Evolutionary conservation across 768 basidiomycete species (phyloP).

Genomic region (Fistulinella prunicolor): DNA sequence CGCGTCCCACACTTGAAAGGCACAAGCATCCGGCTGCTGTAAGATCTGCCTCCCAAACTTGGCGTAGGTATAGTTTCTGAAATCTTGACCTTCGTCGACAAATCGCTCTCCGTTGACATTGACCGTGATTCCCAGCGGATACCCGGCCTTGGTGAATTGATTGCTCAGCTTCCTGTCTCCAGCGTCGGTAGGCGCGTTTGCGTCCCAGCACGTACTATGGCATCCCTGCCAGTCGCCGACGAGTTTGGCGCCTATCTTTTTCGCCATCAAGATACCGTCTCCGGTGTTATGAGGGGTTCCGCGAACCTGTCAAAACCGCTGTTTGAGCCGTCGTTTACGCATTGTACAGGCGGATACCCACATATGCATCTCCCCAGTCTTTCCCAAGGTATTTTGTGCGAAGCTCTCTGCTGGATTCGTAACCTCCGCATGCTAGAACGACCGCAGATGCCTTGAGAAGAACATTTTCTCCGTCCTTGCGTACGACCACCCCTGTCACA

Average conservation of each 20-base stretch:
- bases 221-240: constrained; percentile 69
- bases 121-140: constrained; percentile 69
- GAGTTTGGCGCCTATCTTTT: constrained; percentile 49
- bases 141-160: constrained; percentile 72
- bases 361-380: constrained; percentile 57
- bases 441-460: constrained; percentile 44
- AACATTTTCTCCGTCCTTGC: constrained; percentile 35
- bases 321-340: neutral
- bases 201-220: constrained; percentile 72
- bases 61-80: constrained; percentile 71
- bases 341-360: constrained; percentile 20
- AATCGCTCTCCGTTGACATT: constrained; percentile 57
- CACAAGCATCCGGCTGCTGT: constrained; percentile 53
- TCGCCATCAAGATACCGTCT: constrained; percentile 57
- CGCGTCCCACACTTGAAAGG: constrained; percentile 66
- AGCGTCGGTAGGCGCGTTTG: constrained; percentile 47
- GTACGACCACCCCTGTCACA: constrained; percentile 47
- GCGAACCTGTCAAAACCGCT: constrained; percentile 44
- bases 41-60: constrained; percentile 63
- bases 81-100: constrained; percentile 71
- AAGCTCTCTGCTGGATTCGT: constrained; percentile 53
- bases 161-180: constrained; percentile 62
- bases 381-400: constrained; percentile 55
- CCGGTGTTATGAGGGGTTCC: constrained; percentile 73
- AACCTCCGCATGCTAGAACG: constrained; percentile 65